Percentiles rank a stretch among this genome's conserved stretches.
These are phyloP conservation scores for Phialophora chinensis DNA, from an alignment of 2,329 filamentous ascomycete genomes.

Conservation along the genomic window DNA sequence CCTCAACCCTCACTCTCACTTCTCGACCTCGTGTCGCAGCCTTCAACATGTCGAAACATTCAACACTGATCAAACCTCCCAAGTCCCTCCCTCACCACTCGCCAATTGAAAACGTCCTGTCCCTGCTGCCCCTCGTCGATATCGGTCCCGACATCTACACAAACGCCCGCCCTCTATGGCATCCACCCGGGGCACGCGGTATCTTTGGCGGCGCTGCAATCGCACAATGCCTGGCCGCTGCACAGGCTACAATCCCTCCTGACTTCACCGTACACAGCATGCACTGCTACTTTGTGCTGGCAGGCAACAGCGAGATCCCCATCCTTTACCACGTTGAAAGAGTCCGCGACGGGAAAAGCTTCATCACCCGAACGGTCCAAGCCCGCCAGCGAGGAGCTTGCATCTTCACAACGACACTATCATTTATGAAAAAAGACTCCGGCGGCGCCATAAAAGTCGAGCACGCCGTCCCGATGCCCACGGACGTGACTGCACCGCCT, in stretches of 20 bases:
- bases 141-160: conserved; percentile 77
- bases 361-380: conserved; percentile 93
- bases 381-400: conserved; percentile 83
- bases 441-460: conserved; percentile 61
- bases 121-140: conserved; percentile 77
- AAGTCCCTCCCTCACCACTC: conserved; percentile 74
- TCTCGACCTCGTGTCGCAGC: neutral
- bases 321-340: conserved; percentile 95
- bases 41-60: conserved; percentile 31
- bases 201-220: conserved; percentile 95
- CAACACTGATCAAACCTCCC: conserved; percentile 75
- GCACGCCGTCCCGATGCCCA: conserved; percentile 69
- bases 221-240: conserved; percentile 86
- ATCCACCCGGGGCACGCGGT: conserved; percentile 86
- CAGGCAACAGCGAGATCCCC: conserved; percentile 81
- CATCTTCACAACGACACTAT: conserved; percentile 95
- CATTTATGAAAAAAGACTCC: conserved; percentile 74
- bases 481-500: conserved; percentile 46
- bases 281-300: conserved; percentile 98
- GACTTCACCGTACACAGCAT: conserved; percentile 90
- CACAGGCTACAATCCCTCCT: conserved; percentile 79
- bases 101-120: conserved; percentile 85
- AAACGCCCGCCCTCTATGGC: conserved; percentile 90
- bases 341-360: conserved; percentile 87
- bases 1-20: neutral